Evolutionary conservation across 2,329 filamentous ascomycete genomes (phyloP).

Genomic region (Calonectria pteridis): DNA sequence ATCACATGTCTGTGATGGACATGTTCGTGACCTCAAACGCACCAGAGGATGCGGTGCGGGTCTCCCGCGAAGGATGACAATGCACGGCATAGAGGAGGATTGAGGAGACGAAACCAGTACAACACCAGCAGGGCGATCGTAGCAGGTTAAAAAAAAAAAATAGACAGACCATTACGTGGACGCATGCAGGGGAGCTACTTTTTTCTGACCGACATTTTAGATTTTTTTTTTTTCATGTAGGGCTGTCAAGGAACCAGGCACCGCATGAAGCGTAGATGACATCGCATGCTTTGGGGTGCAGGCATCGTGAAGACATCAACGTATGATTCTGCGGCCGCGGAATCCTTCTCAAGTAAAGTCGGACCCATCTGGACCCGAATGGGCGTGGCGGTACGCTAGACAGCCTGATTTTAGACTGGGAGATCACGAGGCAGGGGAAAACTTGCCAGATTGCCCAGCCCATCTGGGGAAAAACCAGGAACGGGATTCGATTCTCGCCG

Average conservation of each 20-base stretch:
- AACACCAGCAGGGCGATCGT: background rate
- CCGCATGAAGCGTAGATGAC: background rate
- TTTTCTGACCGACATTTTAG: background rate
- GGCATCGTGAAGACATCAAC: background rate
- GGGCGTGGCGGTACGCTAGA: background rate
- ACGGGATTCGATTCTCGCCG: slow-evolving; percentile 1
- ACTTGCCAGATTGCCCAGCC: background rate
- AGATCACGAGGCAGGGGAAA: background rate
- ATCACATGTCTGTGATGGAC: background rate
- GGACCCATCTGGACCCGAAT: background rate
- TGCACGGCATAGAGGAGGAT: background rate
- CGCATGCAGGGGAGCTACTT: background rate
- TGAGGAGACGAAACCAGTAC: background rate
- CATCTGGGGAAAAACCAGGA: background rate
- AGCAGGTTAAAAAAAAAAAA: background rate
- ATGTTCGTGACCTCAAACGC: background rate
- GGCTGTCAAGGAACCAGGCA: background rate
- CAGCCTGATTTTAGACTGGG: background rate
- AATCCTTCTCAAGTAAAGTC: background rate
- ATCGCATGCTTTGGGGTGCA: background rate
- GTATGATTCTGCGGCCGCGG: background rate
- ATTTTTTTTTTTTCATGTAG: background rate
- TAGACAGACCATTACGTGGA: background rate
- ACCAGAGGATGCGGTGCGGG: slow-evolving; percentile 10
- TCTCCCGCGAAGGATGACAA: background rate